A percentile compares a stretch with the other conserved stretches of the same genome.
phyloP scores from a whole-genome alignment of 2,329 filamentous ascomycete genomes.

The Calcarisporium arbuscula region DNA sequence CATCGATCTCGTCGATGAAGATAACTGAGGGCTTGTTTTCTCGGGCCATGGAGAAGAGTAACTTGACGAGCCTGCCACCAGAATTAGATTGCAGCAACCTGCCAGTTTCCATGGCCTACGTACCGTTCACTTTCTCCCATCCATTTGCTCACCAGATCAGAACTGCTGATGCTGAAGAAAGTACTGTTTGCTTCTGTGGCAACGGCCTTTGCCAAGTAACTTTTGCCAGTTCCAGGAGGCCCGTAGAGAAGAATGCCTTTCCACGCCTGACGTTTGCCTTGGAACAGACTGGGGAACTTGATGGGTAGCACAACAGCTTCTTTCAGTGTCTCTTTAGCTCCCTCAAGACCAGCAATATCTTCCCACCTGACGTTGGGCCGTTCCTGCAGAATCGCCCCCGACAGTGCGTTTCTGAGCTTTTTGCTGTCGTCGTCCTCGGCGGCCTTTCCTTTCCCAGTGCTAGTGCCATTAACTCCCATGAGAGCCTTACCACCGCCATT shows the following conservation, averaged over 20 bases:
- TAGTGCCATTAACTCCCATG: slow-evolving; percentile 66
- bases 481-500: slow-evolving; percentile 52
- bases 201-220: slow-evolving; percentile 93
- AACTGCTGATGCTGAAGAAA: slow-evolving; percentile 97
- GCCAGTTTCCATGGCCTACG: slow-evolving; percentile 6
- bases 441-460: slow-evolving; percentile 57
- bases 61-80: slow-evolving; percentile 72
- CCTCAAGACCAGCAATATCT: slow-evolving; percentile 90
- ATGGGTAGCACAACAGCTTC: slow-evolving; percentile 97
- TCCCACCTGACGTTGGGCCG: slow-evolving; percentile 97
- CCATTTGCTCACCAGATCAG: slow-evolving; percentile 97
- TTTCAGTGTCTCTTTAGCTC: slow-evolving; percentile 92
- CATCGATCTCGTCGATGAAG: slow-evolving; percentile 97
- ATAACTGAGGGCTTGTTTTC: slow-evolving; percentile 98
- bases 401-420: slow-evolving; percentile 85
- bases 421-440: slow-evolving; percentile 86
- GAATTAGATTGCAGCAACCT: slow-evolving; percentile 14
- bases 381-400: slow-evolving; percentile 88
- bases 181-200: slow-evolving; percentile 98
- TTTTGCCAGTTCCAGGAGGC: slow-evolving; percentile 94
- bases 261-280: slow-evolving; percentile 95
- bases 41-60: slow-evolving; percentile 94
- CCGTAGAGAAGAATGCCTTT: slow-evolving; percentile 96
- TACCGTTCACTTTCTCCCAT: slow-evolving; percentile 99
- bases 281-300: slow-evolving; percentile 95